Evolutionary conservation across 2,329 filamentous ascomycete genomes (phyloP), one percentile per base, ranked within the genome.

Genomic region (Fusarium tuaranense): DNA sequence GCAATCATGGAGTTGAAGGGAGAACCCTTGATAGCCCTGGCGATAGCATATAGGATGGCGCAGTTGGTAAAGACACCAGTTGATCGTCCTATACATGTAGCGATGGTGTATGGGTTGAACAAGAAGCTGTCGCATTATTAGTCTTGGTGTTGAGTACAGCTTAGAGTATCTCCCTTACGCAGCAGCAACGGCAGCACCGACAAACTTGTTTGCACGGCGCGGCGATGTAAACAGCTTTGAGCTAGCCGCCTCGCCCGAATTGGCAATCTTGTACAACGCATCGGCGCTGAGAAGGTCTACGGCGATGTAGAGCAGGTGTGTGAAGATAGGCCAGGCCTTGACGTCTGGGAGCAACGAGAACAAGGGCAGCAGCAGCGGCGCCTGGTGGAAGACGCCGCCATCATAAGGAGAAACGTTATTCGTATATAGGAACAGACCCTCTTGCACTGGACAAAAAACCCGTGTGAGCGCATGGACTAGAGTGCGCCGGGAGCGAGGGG

Each of bases 401-500:
- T 99, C 95, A 85, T 98, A 99, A 1, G 97, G 97, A 70, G 95
- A 98, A 67, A 98, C 94, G 86, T 98, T 97, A 83, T 97, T 94
- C 74, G 94, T 95, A 83, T 98, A 98, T 25, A 99, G 91, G 80
- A 98, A 99, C 68, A 99, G 87, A 22, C 97, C 97, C 85, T 99
- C 97, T 88, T 98, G 96, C 65, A 75, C 73, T 78, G 65, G n/a
- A n/a, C 8, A 32, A 20, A n/a, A 34, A 34, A 14, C 36, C 12
- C 18, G 18, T 67, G 67, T 73, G 46, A 75, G 71, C 34, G 7
- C 55, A 25, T 32, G 38, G 46, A 7, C 22, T 57, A 55, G 36
- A 59, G 27, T 36, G 32, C 48, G 48, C 48, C 48, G 59, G 59
- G 53, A 39, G 46, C 32, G 58, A 51, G 30, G 7, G 48, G 84